Conservation (phyloP, 371 early-diverging fungal genomes). For the Blakeslea trispora region DNA sequence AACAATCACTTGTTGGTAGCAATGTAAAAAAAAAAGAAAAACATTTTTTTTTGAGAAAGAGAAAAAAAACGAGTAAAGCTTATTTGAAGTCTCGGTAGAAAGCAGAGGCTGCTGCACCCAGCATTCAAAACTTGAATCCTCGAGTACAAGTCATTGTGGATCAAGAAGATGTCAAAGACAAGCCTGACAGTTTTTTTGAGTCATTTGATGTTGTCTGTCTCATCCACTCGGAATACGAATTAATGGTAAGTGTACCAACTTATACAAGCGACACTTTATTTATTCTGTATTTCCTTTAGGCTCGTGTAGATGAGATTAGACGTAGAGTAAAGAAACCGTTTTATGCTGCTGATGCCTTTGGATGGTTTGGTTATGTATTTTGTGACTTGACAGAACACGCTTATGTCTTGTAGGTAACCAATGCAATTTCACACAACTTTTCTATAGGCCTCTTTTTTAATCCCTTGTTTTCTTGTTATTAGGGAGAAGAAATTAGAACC, state of each 20-base stretch:
- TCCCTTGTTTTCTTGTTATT: not conserved
- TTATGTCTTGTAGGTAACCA: constrained; percentile 61
- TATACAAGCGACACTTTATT: no score
- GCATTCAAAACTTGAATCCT: constrained; percentile 71
- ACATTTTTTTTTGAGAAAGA: not conserved
- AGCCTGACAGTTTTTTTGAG: constrained; percentile 55
- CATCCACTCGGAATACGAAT: constrained; percentile 39
- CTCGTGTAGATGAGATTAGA: constrained; percentile 60
- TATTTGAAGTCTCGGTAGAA: constrained; percentile 52
- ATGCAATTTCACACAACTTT: no score
- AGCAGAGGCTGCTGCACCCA: constrained; percentile 62
- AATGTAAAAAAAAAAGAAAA: constrained; percentile 53
- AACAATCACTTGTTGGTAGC: constrained; percentile 61
- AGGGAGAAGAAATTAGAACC: constrained; percentile 22
- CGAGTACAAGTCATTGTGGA: constrained; percentile 67
- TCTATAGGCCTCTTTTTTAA: no score
- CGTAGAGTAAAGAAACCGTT: constrained; percentile 56
- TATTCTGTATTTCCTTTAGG: no score
- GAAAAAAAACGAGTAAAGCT: not conserved
- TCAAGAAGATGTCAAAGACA: constrained; percentile 42
- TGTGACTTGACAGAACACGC: constrained; percentile 74
- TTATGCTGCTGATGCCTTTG: constrained; percentile 71
- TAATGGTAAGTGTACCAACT: constrained; percentile 48
- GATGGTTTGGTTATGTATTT: constrained; percentile 84
- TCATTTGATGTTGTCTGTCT: constrained; percentile 71